These are phyloP conservation scores for Tylopilus intermedius DNA, from an alignment of 768 basidiomycete genomes.

Conservation along the genomic window DNA sequence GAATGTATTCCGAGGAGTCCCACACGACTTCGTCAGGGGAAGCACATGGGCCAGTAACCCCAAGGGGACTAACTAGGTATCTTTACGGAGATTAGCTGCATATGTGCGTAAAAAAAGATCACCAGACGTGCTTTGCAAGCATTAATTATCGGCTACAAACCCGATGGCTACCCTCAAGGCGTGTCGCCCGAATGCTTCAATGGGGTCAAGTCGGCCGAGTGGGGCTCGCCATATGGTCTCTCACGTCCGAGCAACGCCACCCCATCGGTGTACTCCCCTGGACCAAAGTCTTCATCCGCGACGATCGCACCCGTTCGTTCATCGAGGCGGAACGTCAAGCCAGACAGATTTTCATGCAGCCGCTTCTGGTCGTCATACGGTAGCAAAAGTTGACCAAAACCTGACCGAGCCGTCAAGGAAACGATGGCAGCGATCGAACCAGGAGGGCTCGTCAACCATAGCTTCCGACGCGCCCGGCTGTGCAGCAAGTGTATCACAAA, in stretches of 20 bases:
- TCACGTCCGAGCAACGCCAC: slow-evolving; percentile 13
- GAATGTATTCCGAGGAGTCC: not conserved
- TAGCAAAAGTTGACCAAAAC: slow-evolving; percentile 55
- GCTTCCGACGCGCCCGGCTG: slow-evolving; percentile 39
- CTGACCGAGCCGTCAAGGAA: slow-evolving; percentile 55
- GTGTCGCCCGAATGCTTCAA: not conserved
- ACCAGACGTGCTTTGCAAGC: not conserved
- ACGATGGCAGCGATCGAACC: slow-evolving; percentile 56
- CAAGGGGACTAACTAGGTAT: not conserved
- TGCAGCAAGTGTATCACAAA: slow-evolving; percentile 45
- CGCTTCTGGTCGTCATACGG: slow-evolving; percentile 50
- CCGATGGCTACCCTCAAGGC: not conserved
- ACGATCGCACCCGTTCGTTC: slow-evolving; percentile 57
- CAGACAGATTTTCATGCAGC: slow-evolving; percentile 45
- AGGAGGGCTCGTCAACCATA: slow-evolving; percentile 52
- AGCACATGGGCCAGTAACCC: not conserved
- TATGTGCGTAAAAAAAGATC: not conserved
- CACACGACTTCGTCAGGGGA: not conserved
- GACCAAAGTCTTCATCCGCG: slow-evolving; percentile 42
- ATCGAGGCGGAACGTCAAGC: slow-evolving; percentile 53
- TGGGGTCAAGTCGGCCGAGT: not conserved
- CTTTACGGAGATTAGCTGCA: not conserved
- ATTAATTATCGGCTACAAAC: not conserved
- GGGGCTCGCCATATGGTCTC: slow-evolving; percentile 4
- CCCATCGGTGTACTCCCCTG: slow-evolving; percentile 6